Evolutionary conservation across 257 asterid genomes (phyloP).

Genomic region (Fraxinus americana): DNA sequence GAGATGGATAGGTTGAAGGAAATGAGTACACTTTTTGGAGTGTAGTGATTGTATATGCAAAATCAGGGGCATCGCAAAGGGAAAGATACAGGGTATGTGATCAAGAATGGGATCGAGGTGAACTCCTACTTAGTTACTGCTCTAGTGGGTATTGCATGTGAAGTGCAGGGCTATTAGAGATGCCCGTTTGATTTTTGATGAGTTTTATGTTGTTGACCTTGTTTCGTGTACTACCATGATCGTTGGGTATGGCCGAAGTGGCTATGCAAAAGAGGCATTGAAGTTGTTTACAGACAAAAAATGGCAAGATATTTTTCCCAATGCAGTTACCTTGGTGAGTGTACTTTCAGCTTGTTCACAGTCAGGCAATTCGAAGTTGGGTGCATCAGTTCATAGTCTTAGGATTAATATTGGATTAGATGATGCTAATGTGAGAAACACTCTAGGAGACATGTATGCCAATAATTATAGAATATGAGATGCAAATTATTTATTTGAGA

Average conservation of each 20-base stretch:
- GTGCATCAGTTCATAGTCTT: slow-evolving; percentile 52
- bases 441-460: slow-evolving; percentile 59
- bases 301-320: slow-evolving; percentile 48
- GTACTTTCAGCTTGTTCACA: slow-evolving; percentile 62
- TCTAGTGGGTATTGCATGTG: slow-evolving; percentile 55
- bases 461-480: slow-evolving; percentile 44
- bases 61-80: slow-evolving; percentile 60
- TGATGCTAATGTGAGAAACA: slow-evolving; percentile 50
- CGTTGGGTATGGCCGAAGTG: slow-evolving; percentile 52
- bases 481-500: slow-evolving; percentile 43
- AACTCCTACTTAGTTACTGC: slow-evolving; percentile 46
- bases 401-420: slow-evolving; percentile 50
- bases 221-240: slow-evolving; percentile 68
- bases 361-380: slow-evolving; percentile 39
- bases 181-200: slow-evolving; percentile 53
- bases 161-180: slow-evolving; percentile 53
- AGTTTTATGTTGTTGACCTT: slow-evolving; percentile 39
- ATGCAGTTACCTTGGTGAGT: slow-evolving; percentile 45
- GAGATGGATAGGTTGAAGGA: slow-evolving; percentile 55
- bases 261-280: slow-evolving; percentile 54
- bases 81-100: slow-evolving; percentile 55
- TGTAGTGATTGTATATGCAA: slow-evolving; percentile 56
- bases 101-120: slow-evolving; percentile 45
- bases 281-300: slow-evolving; percentile 49
- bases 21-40: slow-evolving; percentile 53